These are phyloP conservation scores for Solanum paucissectum DNA, from an alignment of 257 asterid genomes.

Conservation along the genomic window DNA sequence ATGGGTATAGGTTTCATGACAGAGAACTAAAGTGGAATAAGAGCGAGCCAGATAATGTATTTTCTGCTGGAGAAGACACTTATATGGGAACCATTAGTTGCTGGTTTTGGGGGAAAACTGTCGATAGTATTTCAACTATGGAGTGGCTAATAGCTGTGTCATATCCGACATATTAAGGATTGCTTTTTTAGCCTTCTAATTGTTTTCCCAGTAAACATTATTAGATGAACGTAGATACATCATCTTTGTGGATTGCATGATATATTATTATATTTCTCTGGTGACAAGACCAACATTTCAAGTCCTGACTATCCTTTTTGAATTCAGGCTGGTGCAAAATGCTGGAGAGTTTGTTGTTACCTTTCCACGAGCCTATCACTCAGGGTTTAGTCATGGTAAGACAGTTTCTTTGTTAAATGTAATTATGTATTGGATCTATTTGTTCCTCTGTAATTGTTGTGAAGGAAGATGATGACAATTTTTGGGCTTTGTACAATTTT, in stretches of 20 bases:
- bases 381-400: conserved; percentile 99
- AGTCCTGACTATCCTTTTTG: neutral
- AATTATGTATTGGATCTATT: neutral
- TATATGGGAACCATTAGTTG: neutral
- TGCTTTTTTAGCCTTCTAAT: neutral
- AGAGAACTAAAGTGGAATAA: neutral
- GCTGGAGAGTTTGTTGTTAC: conserved; percentile 99
- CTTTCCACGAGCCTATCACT: conserved; percentile 98
- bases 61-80: neutral
- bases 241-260: neutral
- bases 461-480: neutral
- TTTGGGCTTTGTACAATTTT: conserved; percentile 1
- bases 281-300: neutral
- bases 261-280: neutral
- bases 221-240: conserved; percentile 6
- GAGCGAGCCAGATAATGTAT: neutral
- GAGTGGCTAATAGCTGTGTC: neutral
- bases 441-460: neutral
- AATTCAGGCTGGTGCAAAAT: conserved; percentile 85
- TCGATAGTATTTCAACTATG: neutral
- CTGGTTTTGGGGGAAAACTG: neutral
- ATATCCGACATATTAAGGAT: neutral
- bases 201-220: neutral
- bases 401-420: conserved; percentile 2
- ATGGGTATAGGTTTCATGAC: neutral